Base-by-base conservation (phyloP, 148 eudicot species). In the Camellia lanceoleosa region DNA sequence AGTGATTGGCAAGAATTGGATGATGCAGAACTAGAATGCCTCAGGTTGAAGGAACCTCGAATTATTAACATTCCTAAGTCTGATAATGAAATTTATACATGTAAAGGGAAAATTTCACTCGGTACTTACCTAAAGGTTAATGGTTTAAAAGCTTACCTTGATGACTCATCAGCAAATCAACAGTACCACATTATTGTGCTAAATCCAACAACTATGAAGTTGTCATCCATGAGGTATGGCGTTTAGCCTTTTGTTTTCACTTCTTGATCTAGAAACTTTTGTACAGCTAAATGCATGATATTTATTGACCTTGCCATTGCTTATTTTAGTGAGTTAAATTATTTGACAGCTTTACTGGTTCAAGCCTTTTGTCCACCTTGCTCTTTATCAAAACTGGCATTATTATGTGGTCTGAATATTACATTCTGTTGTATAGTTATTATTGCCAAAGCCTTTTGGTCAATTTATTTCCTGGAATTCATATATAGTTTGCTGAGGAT, bases 131-230 rank as follows among this genome's bases (percentile, higher is more conserved):
- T 94, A 19, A 85, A 76, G 73, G 18, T 89, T 62, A 76, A 84
- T 83, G 99, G 99, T 79, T 74, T 94, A 75, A 87, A 84, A 38
- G 97, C 86, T 73, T 88, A 84, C 86, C 79, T 90, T 71, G 88
- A 80, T 85, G 89, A 85, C 70, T 74, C 84, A 46, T 67, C 84
- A 80, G 86, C 81, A 77, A 85, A 80, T 74, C 80, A 80, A 61
- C 71, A 72, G 41, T 16, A 62, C 67, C 87, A 86, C 73, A 80
- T 91, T 79, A 72, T 90, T 61, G 23, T 56, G 74, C 77, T 93
- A 80, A 84, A 86, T 80, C 92, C 98, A 49, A 75, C 72, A 49
- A 86, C 87, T 51, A 63, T 85, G 46, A 85, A 84, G 71, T 70
- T 85, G 62, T 80, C 88, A 68, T 85, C 84, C 19, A 76, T 81